These are phyloP conservation scores for Boletus huronensis DNA, from an alignment of 768 basidiomycete genomes.

Conservation along the genomic window DNA sequence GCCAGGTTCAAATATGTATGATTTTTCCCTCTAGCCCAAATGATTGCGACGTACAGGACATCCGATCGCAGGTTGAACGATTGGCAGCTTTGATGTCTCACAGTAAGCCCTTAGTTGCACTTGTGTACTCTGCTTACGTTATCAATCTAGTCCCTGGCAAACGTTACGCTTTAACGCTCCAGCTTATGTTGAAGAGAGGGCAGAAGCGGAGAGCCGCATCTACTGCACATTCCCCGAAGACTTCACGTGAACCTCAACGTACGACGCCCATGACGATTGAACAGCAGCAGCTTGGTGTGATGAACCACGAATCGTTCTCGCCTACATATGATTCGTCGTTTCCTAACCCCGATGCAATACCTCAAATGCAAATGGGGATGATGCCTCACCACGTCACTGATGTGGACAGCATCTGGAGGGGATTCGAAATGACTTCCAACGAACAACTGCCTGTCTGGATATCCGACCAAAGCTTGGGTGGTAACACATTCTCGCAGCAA, in stretches of 20 bases:
- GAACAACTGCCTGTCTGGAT: conserved; percentile 85
- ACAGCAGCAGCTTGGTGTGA: conserved; percentile 34
- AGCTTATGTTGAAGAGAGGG: conserved; percentile 81
- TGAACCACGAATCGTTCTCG: conserved; percentile 50
- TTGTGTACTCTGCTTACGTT: conserved; percentile 5
- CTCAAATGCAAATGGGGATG: conserved; percentile 32
- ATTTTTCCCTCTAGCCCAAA: conserved; percentile 55
- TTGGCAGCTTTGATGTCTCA: conserved; percentile 73
- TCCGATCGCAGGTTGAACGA: conserved; percentile 74
- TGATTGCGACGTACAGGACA: conserved; percentile 73
- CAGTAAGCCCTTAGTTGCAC: conserved; percentile 46
- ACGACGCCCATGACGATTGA: conserved; percentile 47
- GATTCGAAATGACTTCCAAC: conserved; percentile 65
- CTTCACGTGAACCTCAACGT: conserved; percentile 52
- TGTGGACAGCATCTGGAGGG: conserved; percentile 72
- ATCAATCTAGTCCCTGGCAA: conserved; percentile 77
- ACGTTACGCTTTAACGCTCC: conserved; percentile 86
- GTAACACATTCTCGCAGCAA: conserved; percentile 69
- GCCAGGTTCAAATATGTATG: not conserved
- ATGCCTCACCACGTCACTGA: conserved; percentile 26
- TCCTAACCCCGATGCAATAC: conserved; percentile 32
- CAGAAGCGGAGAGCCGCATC: conserved; percentile 57
- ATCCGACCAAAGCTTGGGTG: conserved; percentile 78
- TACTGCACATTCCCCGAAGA: conserved; percentile 58
- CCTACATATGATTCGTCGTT: conserved; percentile 51